These are phyloP conservation scores for Parascedosporium putredinis DNA, from an alignment of 2,329 filamentous ascomycete species.

Conservation along the genomic window DNA sequence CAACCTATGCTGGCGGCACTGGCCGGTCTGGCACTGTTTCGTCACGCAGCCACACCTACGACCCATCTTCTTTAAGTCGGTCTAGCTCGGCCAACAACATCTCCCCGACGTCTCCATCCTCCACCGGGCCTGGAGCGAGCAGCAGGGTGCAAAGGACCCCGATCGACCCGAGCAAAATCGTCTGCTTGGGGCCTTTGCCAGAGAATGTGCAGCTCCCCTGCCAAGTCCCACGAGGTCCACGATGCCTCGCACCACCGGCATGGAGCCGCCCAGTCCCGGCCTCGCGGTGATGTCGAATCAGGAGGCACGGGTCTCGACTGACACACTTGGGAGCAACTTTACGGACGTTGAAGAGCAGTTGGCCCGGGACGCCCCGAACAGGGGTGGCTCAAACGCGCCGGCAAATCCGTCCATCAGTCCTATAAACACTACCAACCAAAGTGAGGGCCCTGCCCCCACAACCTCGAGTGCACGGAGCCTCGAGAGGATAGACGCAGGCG, in stretches of 20 bases:
- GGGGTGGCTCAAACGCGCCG: neutral
- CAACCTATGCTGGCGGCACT: slow-evolving; percentile 16
- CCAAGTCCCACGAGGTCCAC: slow-evolving; percentile 11
- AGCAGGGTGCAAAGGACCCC: slow-evolving; percentile 31
- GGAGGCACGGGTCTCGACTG: slow-evolving; percentile 17
- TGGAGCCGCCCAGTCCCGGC: neutral
- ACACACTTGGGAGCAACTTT: slow-evolving; percentile 39
- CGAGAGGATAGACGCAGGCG: slow-evolving; percentile 31
- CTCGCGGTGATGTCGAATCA: neutral
- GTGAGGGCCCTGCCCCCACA: slow-evolving; percentile 9
- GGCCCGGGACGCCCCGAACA: slow-evolving; percentile 12
- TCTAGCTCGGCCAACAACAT: slow-evolving; percentile 17
- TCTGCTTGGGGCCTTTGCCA: slow-evolving; percentile 45
- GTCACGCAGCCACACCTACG: slow-evolving; percentile 12
- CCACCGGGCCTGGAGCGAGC: neutral
- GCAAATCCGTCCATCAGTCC: neutral
- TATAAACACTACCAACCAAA: neutral
- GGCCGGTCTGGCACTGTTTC: slow-evolving; percentile 6
- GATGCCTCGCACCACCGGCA: slow-evolving; percentile 12
- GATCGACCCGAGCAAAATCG: slow-evolving; percentile 41
- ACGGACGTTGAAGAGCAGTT: slow-evolving; percentile 33
- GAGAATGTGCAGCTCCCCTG: slow-evolving; percentile 27
- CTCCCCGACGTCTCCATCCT: slow-evolving; percentile 12
- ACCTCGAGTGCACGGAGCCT: slow-evolving; percentile 19
- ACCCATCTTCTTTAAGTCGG: slow-evolving; percentile 18